Base-by-base conservation (phyloP, 768 basidiomycete species). In the Mycena rosella region DNA sequence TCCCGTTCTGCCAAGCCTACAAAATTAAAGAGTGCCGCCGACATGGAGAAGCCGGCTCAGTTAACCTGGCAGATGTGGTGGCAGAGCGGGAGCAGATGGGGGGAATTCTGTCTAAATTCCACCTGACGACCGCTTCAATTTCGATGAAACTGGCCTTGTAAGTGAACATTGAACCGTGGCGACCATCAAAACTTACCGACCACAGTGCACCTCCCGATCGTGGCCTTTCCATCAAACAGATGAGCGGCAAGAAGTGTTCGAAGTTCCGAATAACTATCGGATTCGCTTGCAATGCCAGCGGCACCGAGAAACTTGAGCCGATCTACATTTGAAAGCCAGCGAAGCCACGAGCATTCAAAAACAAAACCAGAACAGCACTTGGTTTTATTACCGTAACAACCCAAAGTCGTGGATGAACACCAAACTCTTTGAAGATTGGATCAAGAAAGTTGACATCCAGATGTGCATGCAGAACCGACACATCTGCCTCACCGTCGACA, bases 391-490 rank as follows among this genome's bases (percentile, higher is more conserved):
- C 63, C 63, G 72, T 4, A 75, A 77, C 66, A 82, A 82, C 72
- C 76, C 73, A 65, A 83, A 73, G 57, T 77, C 79, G 5, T 83
- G 81, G 81, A 82, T 84, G 82, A 82, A 74, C 48, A 27, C 67
- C 18, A 65, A 65, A 5, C 55, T 81, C 1, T 83, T 78, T 65
- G 70, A 81, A 63, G 78, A 81, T 75, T 82, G 44, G 54, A 76
- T 74, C 7, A 26, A 9, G 3, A 38, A 15, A 38, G 9, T 82
- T 38, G 38, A 38, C 38, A 38, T 9, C 38, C 38, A 15, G 14
- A 38, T 38, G 38, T 14, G 38, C 38, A 17, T 14, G 14, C 38
- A 38, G 38, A 38, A 38, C 14, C 38, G 38, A 15, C 14, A 38
- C 14, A 38, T 10, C 38, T 8, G 38, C 7, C 38, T 38, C 38